Base-by-base conservation (phyloP, 2,329 filamentous ascomycete genomes). In the Paramyrothecium sp. region DNA sequence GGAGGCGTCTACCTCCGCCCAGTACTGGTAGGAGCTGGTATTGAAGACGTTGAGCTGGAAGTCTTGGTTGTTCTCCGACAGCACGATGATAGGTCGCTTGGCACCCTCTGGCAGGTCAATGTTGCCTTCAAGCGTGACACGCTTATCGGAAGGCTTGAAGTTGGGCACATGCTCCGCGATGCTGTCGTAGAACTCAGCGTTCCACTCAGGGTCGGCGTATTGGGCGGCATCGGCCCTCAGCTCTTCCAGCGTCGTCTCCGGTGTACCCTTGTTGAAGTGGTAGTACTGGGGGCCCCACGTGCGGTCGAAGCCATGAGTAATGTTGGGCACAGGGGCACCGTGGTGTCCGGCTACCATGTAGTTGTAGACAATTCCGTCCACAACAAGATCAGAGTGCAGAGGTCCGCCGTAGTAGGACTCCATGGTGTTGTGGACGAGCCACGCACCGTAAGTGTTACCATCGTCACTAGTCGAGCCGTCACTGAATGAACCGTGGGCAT, bases 291-390 rank as follows among this genome's bases (percentile, higher is more conserved):
- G 85, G 0, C 85, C 85, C 64, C 87, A 87, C 0, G 84, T 88
- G 1, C 85, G 77, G 60, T 88, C 85, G 59, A 87, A 87, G 0
- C 85, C 85, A 61, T 85, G 69, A 0, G 82, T 85, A 63, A 88
- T 87, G 59, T 87, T 86, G 10, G 85, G 84, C 23, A 81, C 83
- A 3, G 81, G 80, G 50, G 83, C 81, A 1, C 85, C 84, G 51
- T 88, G 84, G 60, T 87, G 84, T 34, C 86, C 87, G 0, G 80
- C 83, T 0, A 82, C 78, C 67, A 68, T 79, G 62, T 88, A 88
- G 60, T 88, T 86, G 63, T 88, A 87, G 0, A 88, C 79, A 33
- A 87, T 87, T 0, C 84, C 84, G 57, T 88, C 85, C 0, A 87
- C 85, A 0, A 79, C 79, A 3, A 88, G 71, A 60, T 88, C 85